Base-by-base conservation (phyloP, 148 eudicot genomes). In the Cornus controversa region DNA sequence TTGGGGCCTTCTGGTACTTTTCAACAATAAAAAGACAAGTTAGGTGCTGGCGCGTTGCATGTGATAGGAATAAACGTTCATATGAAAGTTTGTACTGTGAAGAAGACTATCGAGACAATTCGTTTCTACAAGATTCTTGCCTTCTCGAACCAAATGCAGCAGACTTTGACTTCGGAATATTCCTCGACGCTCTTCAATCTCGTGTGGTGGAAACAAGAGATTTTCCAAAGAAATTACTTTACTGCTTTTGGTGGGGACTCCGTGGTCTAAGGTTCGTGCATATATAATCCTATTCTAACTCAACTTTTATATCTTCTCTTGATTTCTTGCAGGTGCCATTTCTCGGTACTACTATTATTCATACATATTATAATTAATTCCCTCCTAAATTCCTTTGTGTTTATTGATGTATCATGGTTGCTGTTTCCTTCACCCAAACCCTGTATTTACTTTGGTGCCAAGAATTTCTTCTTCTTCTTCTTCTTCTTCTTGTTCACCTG, bases 211-310 rank as follows among this genome's bases (percentile, higher is more conserved):
- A 87, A 53, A 77, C 87, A 22, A 73, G 70, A 57, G 68, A 85
- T 78, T 94, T 94, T 73, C 82, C 84, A 3, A 13, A 70, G 69
- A 95, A 95, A 67, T 77, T 90, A 23, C 79, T 86, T 68, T 94
- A 88, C 72, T 92, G 98, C 81, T 92, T 92, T 77, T 94, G 98
- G 98, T 94, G 97, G 96, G 98, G 97, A 26, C 85, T 95, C 71
- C 86, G 86, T 67, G 91, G 79, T 80, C 84, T 95, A 50, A 95
- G 98, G 97, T 92, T 79, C 70, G 84, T 67, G 62, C 77, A 62
- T 72, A 29, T 28, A n/a, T 79, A 73, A 47, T 53, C 28, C 54
- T 66, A 26, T 11, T 66, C 15, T 60, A 64, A 8, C 34, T 42
- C 60, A 27, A 27, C 7, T 40, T 8, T 57, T 34, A 16, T 62